Conservation (phyloP, 2,329 filamentous ascomycete species). For the Fusarium abutilonis region DNA sequence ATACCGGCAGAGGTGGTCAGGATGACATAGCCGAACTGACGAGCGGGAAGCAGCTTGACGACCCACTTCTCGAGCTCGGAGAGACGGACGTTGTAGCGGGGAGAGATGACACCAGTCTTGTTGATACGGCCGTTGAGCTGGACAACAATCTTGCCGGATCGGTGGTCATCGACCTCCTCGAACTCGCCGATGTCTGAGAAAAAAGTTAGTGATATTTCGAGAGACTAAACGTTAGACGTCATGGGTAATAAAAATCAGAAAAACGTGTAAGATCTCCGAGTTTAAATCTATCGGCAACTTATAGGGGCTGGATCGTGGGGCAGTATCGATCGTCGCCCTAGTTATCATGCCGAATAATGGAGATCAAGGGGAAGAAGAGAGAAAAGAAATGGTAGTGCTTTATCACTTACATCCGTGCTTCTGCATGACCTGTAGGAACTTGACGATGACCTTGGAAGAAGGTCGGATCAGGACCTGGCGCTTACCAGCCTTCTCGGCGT, state of each 20-base stretch:
- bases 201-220: conserved; percentile 81
- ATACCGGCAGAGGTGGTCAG: conserved; percentile 99
- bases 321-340: conserved; percentile 87
- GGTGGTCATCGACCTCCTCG: conserved; percentile 99
- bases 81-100: conserved; percentile 99
- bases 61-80: conserved; percentile 99
- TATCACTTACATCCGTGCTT: conserved; percentile 84
- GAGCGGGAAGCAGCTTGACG: conserved; percentile 96
- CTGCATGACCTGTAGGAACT: conserved; percentile 99
- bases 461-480: conserved; percentile 98
- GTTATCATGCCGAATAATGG: conserved; percentile 95
- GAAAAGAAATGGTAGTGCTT: background rate
- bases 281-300: conserved; percentile 97
- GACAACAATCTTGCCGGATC: conserved; percentile 99
- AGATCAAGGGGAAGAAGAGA: conserved; percentile 2
- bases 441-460: conserved; percentile 99
- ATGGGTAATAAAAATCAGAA: conserved; percentile 69
- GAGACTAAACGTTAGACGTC: conserved; percentile 93
- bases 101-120: conserved; percentile 99
- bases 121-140: conserved; percentile 99
- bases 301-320: conserved; percentile 98
- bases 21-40: conserved; percentile 99
- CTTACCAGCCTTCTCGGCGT: conserved; percentile 99
- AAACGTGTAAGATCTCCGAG: conserved; percentile 96
- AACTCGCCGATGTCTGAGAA: conserved; percentile 95